A percentile compares a stretch with the other conserved stretches of the same genome.
Conservation (phyloP, 73 alveolate genomes). For the Symbiodinium pilosum region DNA sequence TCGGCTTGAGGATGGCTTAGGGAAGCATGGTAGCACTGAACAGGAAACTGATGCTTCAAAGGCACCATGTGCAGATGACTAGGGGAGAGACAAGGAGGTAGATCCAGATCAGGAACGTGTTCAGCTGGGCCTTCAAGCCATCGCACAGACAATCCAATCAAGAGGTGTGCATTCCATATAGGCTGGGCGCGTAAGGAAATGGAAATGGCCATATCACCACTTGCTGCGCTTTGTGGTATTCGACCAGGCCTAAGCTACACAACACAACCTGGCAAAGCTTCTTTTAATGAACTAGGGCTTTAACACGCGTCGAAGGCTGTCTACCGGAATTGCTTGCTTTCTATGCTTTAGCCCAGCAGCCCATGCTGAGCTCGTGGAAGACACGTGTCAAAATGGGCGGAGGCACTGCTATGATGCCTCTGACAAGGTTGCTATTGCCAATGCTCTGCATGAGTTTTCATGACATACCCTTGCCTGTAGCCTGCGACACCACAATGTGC, state of each 20-base stretch:
- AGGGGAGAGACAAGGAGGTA: slow-evolving; percentile 2
- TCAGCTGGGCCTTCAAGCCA: neutral
- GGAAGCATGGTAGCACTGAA: neutral
- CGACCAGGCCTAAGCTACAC: neutral
- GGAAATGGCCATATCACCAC: slow-evolving; percentile 39
- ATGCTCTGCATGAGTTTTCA: too few species aligned
- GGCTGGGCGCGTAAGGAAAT: slow-evolving; percentile 13
- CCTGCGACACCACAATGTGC: slow-evolving; percentile 5
- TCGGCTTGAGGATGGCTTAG: too few species aligned
- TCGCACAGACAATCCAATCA: neutral
- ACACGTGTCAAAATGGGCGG: slow-evolving; percentile 31
- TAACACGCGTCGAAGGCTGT: neutral
- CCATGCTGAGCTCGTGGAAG: slow-evolving; percentile 37
- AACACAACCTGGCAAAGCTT: too few species aligned
- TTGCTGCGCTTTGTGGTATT: slow-evolving; percentile 34
- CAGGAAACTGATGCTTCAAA: neutral
- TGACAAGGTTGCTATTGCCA: too few species aligned
- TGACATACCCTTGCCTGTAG: neutral
- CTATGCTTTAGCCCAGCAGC: neutral
- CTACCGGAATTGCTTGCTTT: too few species aligned
- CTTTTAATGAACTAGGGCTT: too few species aligned
- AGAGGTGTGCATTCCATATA: neutral
- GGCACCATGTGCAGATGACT: slow-evolving; percentile 20
- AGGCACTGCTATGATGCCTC: slow-evolving; percentile 24
- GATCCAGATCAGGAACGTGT: slow-evolving; percentile 28